Evolutionary conservation across 2,329 filamentous ascomycete genomes (phyloP).

Genomic region (Verticillium klebahnii): DNA sequence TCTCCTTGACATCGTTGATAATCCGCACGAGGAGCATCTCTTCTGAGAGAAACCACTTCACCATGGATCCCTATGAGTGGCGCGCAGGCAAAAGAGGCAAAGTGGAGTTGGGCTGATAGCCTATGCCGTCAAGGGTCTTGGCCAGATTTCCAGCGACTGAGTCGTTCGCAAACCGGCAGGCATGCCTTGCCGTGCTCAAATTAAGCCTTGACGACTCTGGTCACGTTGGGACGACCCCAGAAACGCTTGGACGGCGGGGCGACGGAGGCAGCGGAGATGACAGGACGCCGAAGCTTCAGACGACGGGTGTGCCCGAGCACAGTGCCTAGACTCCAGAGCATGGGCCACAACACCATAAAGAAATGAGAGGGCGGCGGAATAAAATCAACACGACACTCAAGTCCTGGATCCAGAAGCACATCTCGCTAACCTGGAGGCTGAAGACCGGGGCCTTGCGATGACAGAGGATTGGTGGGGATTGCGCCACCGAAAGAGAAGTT

Average conservation of each 20-base stretch:
- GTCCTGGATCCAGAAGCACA: neutral
- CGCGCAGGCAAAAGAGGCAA: no score
- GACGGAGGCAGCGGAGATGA: neutral
- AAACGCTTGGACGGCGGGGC: neutral
- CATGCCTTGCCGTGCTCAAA: no score
- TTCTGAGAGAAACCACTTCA: neutral
- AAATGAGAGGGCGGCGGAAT: neutral
- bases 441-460: neutral
- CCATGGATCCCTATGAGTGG: no score
- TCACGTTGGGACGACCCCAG: neutral
- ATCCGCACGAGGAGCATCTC: neutral
- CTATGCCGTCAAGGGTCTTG: no score
- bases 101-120: no score
- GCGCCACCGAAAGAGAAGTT: neutral
- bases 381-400: neutral
- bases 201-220: neutral
- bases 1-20: conserved; percentile 5
- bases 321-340: neutral
- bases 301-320: neutral
- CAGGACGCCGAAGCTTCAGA: neutral
- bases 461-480: neutral
- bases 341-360: neutral
- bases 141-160: no score
- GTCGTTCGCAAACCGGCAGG: no score
- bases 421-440: neutral